Evolutionary conservation across 768 basidiomycete species (phyloP), one percentile per base, ranked within the genome.

Genomic region (Leccinellum rugosiceps): DNA sequence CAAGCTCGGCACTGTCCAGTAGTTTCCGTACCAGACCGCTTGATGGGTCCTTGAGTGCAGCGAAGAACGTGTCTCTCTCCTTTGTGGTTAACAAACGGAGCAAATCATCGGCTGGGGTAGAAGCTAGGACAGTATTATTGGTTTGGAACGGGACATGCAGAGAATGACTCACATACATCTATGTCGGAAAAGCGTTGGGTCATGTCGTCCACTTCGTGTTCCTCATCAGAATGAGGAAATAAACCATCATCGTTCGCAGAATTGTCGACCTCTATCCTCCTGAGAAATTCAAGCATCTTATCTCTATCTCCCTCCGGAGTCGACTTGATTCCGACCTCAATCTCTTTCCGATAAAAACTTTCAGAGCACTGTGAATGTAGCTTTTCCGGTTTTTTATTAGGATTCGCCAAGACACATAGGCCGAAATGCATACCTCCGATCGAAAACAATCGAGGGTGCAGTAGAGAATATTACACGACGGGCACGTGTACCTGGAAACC

Each of bases 371-470:
- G 79, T 3, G 78, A 75, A 70, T 94, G 92, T 49, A 74, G 66
- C 90, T 70, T 57, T 38, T 15, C 11, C 13, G 52, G n/a, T 10
- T 9, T 10, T 25, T 26, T 51, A 26, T 62, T 47, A 53, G 53
- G 35, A 3, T 4, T 10, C 52, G 21, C 11, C 2, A 17, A 41
- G n/a, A 51, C 8, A 52, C 8, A 34, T 17, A 51, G 50, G 44
- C 41, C 8, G 6, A 19, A 55, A 55, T 28, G 68, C 80, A 59
- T 71, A 88, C 88, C 72, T 83, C 76, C 28, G 87, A 87, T 45
- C 86, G 83, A 74, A 91, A 94, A 72, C 92, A 94, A 11, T 76
- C 74, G 30, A 93, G 69, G 26, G 89, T 89, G 73, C 92, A 94
- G 64, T 94, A 94, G 0, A 81, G 80, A 26, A 87, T 74, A 65